Evolutionary conservation across 129 eudicot species (phyloP), one percentile per base, ranked within the genome.

Genomic region (Flaveria robusta): DNA sequence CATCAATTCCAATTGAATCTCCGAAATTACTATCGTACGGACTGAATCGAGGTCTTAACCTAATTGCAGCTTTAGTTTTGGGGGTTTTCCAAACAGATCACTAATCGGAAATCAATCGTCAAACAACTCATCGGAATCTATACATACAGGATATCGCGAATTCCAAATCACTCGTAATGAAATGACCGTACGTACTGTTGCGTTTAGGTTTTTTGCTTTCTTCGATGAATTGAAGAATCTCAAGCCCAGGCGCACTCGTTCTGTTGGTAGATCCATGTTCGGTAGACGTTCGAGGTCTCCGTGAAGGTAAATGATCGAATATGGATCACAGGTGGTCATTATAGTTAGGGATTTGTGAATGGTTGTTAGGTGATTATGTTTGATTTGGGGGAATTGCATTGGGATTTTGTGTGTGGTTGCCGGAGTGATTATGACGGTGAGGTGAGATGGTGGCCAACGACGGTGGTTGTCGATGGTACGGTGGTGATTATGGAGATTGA

Each of bases 111-210:
- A 81, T 93, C 96, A 88, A 65, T 81, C 90, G 4, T 88, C 89
- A 43, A 88, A 82, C 16, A 77, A 46, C 66, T 84, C 85, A 0
- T 91, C 89, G 10, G 84, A 56, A 9, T 66, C 75, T 1, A 90
- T 63, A 26, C 60, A 87, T 6, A 54, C 74, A 0, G 96, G 96
- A 46, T 77, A 68, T 77, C 85, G 89, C 0, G 74, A 74, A 52
- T 90, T 90, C 85, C 1, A 90, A 88, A 59, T 88, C 90, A 77
- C 92, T 88, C 16, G 92, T 88, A 56, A 88, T 88, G 37, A 88
- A 56, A 88, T 88, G 37, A 88, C 77, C 43, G 81, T 84, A 3
- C 58, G 51, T 84, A 3, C 58, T 43, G 60, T 76, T 82, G 3
- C 66, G 83, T 0, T 66, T 68, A 2, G 52, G 11, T 45, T 63